These are phyloP conservation scores for Fusarium luffae DNA, from an alignment of 2,329 filamentous ascomycete species.

Conservation along the genomic window DNA sequence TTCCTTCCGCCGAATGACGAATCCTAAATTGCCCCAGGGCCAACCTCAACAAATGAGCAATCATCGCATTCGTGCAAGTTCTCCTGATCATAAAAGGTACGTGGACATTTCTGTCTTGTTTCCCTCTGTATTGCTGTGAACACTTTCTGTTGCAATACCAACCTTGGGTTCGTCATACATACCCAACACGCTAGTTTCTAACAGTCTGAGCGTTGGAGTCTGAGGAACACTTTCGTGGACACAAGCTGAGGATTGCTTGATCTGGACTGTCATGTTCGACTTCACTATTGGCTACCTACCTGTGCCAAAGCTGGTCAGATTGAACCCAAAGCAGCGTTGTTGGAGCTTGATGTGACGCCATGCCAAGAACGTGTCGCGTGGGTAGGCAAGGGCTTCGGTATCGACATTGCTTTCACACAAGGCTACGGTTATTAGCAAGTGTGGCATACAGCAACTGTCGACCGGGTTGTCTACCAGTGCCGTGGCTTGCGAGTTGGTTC, in stretches of 20 bases:
- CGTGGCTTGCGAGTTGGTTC: background rate
- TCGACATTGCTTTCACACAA: background rate
- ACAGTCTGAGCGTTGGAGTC: background rate
- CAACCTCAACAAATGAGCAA: slow-evolving; percentile 58
- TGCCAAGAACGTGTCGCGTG: slow-evolving; percentile 19
- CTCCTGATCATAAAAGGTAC: slow-evolving; percentile 63
- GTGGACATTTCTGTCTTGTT: slow-evolving; percentile 16
- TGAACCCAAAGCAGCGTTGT: slow-evolving; percentile 24
- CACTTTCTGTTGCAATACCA: background rate
- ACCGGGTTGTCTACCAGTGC: background rate
- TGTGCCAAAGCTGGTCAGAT: slow-evolving; percentile 11
- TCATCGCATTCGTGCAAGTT: slow-evolving; percentile 57
- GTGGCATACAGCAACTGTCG: background rate
- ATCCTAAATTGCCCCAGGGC: slow-evolving; percentile 62
- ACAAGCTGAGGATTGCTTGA: background rate
- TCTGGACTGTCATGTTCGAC: background rate
- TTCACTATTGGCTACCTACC: slow-evolving; percentile 6
- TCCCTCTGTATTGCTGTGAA: background rate
- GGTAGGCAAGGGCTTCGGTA: background rate
- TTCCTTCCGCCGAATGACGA: slow-evolving; percentile 57
- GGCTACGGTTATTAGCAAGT: background rate
- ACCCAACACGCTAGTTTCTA: background rate
- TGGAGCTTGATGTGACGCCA: slow-evolving; percentile 14
- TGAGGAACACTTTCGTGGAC: background rate
- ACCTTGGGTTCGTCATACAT: background rate